Evolutionary conservation across 257 asterid species (phyloP).

Genomic region (Penstemon barbatus): DNA sequence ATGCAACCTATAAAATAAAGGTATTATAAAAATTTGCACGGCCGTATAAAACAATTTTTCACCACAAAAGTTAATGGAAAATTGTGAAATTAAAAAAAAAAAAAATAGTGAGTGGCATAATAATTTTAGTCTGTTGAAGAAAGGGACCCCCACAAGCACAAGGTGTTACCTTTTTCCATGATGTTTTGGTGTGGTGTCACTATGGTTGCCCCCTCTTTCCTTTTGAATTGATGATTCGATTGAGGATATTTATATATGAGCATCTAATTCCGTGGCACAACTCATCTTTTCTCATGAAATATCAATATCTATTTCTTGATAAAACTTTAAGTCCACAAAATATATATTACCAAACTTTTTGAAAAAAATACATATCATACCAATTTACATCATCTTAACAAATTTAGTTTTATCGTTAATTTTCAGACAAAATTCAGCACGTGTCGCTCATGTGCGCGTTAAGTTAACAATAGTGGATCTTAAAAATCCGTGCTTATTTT

Average conservation of each 20-base stretch:
- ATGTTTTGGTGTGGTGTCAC: constrained; percentile 34
- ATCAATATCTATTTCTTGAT: not conserved
- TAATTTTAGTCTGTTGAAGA: not conserved
- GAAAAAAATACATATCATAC: not conserved
- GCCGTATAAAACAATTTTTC: not conserved
- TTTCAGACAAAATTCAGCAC: too few relatives aligned
- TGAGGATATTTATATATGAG: constrained; percentile 12
- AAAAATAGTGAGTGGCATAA: not conserved
- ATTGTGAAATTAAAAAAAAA: too few relatives aligned
- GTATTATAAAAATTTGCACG: not conserved
- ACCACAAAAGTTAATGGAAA: not conserved
- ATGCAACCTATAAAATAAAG: too few relatives aligned
- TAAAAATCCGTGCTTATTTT: too few relatives aligned
- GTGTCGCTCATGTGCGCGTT: too few relatives aligned
- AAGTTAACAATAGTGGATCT: too few relatives aligned
- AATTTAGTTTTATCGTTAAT: too few relatives aligned
- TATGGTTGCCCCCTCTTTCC: constrained; percentile 28
- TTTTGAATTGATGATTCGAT: not conserved
- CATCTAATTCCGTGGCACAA: constrained; percentile 37
- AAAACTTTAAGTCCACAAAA: not conserved
- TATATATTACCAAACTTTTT: not conserved
- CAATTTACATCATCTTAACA: too few relatives aligned
- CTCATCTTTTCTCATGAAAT: not conserved
- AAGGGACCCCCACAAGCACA: constrained; percentile 9
- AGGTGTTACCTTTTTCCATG: not conserved